phyloP scores from a whole-genome alignment of 306 rosid species.

The Alnus glutinosa region DNA sequence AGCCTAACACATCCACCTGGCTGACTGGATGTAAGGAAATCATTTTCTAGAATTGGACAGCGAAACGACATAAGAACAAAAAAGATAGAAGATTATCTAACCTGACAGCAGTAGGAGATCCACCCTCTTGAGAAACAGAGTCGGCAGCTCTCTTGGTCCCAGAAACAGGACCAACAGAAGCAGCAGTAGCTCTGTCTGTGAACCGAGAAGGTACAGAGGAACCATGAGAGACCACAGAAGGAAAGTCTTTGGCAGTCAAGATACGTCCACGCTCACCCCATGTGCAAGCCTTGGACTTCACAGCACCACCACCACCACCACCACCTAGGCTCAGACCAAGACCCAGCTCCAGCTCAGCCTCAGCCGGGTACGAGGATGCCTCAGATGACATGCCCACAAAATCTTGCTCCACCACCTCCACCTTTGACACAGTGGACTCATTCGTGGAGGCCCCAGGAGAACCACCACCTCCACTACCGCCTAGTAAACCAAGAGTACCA shows the following conservation, averaged over 20 bases:
- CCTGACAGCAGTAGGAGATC: conserved; percentile 59
- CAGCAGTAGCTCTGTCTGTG: conserved; percentile 35
- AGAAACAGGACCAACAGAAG: conserved; percentile 40
- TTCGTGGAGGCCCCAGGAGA: conserved; percentile 44
- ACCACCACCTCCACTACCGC: conserved; percentile 28
- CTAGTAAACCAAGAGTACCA: conserved; percentile 42
- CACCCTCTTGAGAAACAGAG: conserved; percentile 51
- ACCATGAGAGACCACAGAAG: conserved; percentile 46
- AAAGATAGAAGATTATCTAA: conserved; percentile 16
- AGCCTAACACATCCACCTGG: background rate
- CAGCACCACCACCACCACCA: conserved; percentile 22
- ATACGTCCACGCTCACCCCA: conserved; percentile 64
- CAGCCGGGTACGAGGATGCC: conserved; percentile 43
- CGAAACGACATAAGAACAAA: background rate
- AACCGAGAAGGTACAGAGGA: conserved; percentile 39
- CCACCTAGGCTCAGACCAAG: conserved; percentile 47
- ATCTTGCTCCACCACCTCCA: conserved; percentile 36
- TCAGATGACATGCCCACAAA: conserved; percentile 43
- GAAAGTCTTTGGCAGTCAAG: conserved; percentile 67
- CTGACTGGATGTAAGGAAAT: background rate
- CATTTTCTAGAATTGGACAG: background rate
- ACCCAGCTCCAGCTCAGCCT: conserved; percentile 61
- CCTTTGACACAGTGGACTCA: conserved; percentile 37
- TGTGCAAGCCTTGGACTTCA: conserved; percentile 34
- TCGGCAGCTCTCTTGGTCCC: conserved; percentile 74